A percentile compares a stretch with the other conserved stretches of the same genome.
These are phyloP conservation scores for Nakaseomyces sp. DNA, from an alignment of 1,139 yeast genomes.

Conservation along the genomic window DNA sequence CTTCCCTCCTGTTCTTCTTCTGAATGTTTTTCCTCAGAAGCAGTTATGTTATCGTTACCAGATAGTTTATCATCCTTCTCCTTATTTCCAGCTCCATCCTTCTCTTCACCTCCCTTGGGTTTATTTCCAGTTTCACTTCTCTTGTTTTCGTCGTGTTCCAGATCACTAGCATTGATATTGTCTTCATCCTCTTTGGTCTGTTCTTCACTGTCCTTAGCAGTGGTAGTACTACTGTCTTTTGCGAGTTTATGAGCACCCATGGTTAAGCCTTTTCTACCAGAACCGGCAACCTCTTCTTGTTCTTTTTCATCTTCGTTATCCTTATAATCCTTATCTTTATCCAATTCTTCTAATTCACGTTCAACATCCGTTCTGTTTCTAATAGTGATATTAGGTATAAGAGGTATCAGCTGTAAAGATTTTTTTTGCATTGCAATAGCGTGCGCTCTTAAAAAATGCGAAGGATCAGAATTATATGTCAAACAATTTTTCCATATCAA, in stretches of 20 bases:
- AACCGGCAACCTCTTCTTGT: constrained; percentile 28
- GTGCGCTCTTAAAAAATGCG: constrained; percentile 81
- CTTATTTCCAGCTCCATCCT: background rate
- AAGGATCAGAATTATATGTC: constrained; percentile 90
- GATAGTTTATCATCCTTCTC: background rate
- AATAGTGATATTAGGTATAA: constrained; percentile 80
- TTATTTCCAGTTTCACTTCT: no score
- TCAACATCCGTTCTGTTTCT: constrained; percentile 81
- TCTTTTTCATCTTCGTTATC: constrained; percentile 17
- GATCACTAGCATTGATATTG: background rate
- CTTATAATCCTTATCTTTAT: constrained; percentile 25
- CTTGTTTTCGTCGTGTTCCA: background rate
- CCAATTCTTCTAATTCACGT: constrained; percentile 55
- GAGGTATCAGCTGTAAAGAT: constrained; percentile 62
- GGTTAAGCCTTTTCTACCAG: constrained; percentile 30
- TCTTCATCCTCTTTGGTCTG: background rate
- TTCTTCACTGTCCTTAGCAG: constrained; percentile 7
- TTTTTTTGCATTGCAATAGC: constrained; percentile 95
- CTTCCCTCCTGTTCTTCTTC: no score
- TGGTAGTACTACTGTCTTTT: constrained; percentile 6
- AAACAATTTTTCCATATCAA: constrained; percentile 93
- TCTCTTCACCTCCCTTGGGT: background rate
- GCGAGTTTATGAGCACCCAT: constrained; percentile 31
- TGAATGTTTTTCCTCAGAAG: background rate
- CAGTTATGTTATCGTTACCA: no score